Conservation (phyloP, 306 rosid species). For the Inga leiocalycina region DNA sequence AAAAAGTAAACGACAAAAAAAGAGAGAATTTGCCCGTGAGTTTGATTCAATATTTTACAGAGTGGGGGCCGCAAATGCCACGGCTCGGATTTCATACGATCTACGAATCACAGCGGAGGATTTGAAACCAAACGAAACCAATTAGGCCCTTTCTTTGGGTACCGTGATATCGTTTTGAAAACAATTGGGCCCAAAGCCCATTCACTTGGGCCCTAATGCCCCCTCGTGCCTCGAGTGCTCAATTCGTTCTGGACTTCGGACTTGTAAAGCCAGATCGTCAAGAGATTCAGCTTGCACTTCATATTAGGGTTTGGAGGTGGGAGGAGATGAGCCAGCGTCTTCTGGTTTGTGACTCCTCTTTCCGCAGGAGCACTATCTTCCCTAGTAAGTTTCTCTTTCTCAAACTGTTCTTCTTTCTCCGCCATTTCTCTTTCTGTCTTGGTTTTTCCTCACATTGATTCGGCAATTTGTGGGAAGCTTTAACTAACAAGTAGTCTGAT, state of each 20-base stretch:
- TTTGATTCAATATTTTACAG: no score
- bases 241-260: neutral
- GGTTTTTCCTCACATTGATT: neutral
- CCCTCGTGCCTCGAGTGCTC: neutral
- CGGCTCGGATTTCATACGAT: no score
- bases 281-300: rapidly evolving
- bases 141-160: neutral
- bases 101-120: no score
- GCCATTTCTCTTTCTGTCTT: neutral
- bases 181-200: neutral
- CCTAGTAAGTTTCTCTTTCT: neutral
- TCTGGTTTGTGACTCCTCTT: neutral
- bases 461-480: neutral
- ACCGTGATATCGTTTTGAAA: neutral
- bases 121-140: neutral
- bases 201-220: neutral
- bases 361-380: neutral
- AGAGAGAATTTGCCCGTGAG: neutral
- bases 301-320: neutral
- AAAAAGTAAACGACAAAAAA: neutral
- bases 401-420: neutral
- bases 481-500: neutral
- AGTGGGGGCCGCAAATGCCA: no score
- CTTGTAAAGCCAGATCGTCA: neutral
- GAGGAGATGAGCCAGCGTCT: neutral